Percentiles rank a stretch among this genome's conserved stretches.
Conservation (phyloP, 106 monocot genomes). For the Dioscorea zingiberensis region DNA sequence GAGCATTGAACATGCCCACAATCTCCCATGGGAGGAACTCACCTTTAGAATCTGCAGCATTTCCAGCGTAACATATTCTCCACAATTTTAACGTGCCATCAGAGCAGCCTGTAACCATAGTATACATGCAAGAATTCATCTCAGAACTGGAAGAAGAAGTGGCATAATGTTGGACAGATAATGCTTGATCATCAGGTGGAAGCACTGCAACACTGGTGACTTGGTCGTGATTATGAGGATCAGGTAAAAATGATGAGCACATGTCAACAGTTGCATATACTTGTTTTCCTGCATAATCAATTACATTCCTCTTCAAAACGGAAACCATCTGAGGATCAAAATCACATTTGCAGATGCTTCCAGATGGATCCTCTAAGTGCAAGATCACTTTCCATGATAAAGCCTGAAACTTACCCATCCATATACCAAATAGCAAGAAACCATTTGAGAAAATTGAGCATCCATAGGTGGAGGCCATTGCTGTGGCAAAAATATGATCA, state of each 20-base stretch:
- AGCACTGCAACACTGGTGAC: slow-evolving; percentile 48
- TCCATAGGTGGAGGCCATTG: slow-evolving; percentile 34
- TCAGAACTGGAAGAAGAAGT: slow-evolving; percentile 10
- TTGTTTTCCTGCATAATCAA: slow-evolving; percentile 22
- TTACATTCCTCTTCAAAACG: slow-evolving; percentile 11
- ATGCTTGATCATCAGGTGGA: slow-evolving; percentile 20
- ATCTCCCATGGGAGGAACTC: slow-evolving; percentile 51
- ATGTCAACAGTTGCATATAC: slow-evolving; percentile 30
- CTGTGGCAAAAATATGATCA: slow-evolving; percentile 49
- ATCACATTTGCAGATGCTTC: slow-evolving; percentile 13
- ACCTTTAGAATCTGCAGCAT: slow-evolving; percentile 13
- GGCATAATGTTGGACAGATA: slow-evolving; percentile 13
- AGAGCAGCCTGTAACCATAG: slow-evolving; percentile 73
- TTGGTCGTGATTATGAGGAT: slow-evolving; percentile 14
- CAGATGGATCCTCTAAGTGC: slow-evolving; percentile 36
- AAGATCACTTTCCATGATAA: slow-evolving; percentile 73
- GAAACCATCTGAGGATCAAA: slow-evolving; percentile 14
- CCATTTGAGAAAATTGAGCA: slow-evolving; percentile 25
- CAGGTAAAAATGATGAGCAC: slow-evolving; percentile 41
- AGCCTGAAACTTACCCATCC: slow-evolving; percentile 54
- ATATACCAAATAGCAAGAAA: slow-evolving; percentile 60
- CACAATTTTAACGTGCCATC: slow-evolving; percentile 87
- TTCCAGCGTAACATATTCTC: slow-evolving; percentile 38
- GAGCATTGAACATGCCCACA: slow-evolving; percentile 67
- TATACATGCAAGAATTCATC: slow-evolving; percentile 23